Base-by-base conservation (phyloP, 306 rosid genomes). In the Sesbania bispinosa region DNA sequence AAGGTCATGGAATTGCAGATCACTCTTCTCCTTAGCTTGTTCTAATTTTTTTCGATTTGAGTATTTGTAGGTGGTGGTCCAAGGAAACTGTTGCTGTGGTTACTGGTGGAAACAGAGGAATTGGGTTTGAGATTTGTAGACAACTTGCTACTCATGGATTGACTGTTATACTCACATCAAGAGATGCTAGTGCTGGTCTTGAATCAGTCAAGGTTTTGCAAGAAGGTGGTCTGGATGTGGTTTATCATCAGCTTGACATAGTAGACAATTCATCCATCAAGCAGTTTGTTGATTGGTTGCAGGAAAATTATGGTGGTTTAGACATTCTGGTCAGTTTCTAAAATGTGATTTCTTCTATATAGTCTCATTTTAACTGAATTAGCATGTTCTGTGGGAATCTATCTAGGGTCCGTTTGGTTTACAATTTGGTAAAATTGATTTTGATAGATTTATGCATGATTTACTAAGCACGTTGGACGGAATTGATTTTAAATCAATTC, bases 1-100 rank as follows among this genome's bases (percentile, higher is more conserved):
- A n/a, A n/a, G n/a, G n/a, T n/a, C n/a, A n/a, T n/a, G n/a, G n/a
- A n/a, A n/a, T 20, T 71, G 9, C 10, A 2, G 24, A 60, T 3
- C 10, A 36, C 21, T 20, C 18, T 63, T 62, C 29, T 13, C 4
- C 10, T 1, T 57, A 20, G 33, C 51, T 4, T 65, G 35, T 48
- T 72, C 9, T 27, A 27, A 19, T 26, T 46, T 30, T n/a, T 42
- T 27, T 38, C 5, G 6, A 10, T 55, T 43, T 23, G 45, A 26
- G 33, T 45, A 4, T 47, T 54, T 15, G 1, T 69, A 93, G 98
- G 85, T 94, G 98, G 98, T 94, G 98, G 98, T 87, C 94, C 13
- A 82, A 88, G 48, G 96, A 94, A 71, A 90, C 95, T 32, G 60
- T 90, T 62, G 96, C 90, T 0, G 97, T 90, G 73, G 96, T 90